Percentiles rank a stretch among this genome's conserved stretches.
phyloP scores from a whole-genome alignment of 2,329 filamentous ascomycete species.

The Fusarium transvaalense region DNA sequence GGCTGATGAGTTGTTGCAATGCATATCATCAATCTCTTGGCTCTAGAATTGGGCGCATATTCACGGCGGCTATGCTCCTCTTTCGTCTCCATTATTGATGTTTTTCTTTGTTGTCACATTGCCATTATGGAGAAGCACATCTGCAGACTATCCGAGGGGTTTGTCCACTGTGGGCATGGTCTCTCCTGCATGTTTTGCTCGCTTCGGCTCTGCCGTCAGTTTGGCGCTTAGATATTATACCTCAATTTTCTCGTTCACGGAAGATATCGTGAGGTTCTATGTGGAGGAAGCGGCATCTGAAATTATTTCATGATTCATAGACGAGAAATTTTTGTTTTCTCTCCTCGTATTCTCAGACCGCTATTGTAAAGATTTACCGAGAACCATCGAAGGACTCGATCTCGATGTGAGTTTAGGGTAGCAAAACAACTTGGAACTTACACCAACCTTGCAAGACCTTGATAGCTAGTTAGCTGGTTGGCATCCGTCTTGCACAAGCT shows the following conservation, averaged over 20 bases:
- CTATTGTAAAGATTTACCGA: slow-evolving; percentile 2
- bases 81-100: slow-evolving; percentile 1
- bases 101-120: slow-evolving; percentile 15
- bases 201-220: slow-evolving; percentile 28
- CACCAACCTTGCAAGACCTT: neutral
- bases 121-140: slow-evolving; percentile 18
- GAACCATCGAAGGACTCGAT: neutral
- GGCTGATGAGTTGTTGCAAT: slow-evolving; percentile 15
- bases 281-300: slow-evolving; percentile 11
- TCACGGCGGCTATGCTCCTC: slow-evolving; percentile 19
- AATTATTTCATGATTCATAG: slow-evolving; percentile 30
- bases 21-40: slow-evolving; percentile 15
- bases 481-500: slow-evolving; percentile 5
- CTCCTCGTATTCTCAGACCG: slow-evolving; percentile 5
- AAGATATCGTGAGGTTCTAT: slow-evolving; percentile 18
- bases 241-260: slow-evolving; percentile 4
- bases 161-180: slow-evolving; percentile 38
- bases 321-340: neutral
- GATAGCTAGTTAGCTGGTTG: neutral
- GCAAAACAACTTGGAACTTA: slow-evolving; percentile 2
- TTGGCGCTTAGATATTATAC: slow-evolving; percentile 4
- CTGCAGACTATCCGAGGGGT: slow-evolving; percentile 2
- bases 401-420: slow-evolving; percentile 28
- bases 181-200: slow-evolving; percentile 20
- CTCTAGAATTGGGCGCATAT: slow-evolving; percentile 16